These are phyloP conservation scores for Solanum peruvianum DNA, from an alignment of 257 asterid species.

Conservation along the genomic window DNA sequence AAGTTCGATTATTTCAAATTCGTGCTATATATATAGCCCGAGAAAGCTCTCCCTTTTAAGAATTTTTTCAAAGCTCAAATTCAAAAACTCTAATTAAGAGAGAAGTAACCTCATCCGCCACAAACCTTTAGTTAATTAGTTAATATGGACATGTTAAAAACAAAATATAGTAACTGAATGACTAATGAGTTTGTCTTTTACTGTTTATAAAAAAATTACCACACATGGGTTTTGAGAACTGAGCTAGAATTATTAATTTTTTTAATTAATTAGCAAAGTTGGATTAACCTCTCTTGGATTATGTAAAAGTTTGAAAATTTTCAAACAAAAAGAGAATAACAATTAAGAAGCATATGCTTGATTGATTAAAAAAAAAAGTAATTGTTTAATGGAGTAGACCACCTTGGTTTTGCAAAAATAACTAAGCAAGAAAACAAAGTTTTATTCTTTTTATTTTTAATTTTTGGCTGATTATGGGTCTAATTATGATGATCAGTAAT, in stretches of 20 bases:
- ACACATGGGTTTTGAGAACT: neutral
- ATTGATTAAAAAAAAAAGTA: neutral
- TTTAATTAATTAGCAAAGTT: neutral
- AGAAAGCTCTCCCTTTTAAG: neutral
- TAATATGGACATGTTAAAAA: neutral
- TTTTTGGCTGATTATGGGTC: constrained; percentile 15
- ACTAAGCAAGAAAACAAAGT: neutral
- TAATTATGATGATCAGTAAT: constrained; percentile 9
- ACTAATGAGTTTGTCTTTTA: neutral
- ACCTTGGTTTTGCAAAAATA: constrained; percentile 9
- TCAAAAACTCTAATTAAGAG: fast-evolving
- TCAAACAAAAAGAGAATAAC: neutral
- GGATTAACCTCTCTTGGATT: neutral
- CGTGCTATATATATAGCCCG: too few relatives aligned
- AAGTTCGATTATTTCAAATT: too few relatives aligned
- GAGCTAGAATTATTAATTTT: neutral
- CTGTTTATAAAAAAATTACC: neutral
- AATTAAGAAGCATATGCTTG: neutral
- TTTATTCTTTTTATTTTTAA: neutral
- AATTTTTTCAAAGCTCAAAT: too few relatives aligned
- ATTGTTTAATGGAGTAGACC: neutral
- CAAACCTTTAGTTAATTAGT: neutral
- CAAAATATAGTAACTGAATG: neutral
- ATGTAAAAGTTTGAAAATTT: neutral
- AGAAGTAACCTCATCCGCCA: neutral